A percentile compares a stretch with the other conserved stretches of the same genome.
These are phyloP conservation scores for Hsuehochloa calcarea DNA, from an alignment of 176 grass and related monocot species.

Conservation along the genomic window DNA sequence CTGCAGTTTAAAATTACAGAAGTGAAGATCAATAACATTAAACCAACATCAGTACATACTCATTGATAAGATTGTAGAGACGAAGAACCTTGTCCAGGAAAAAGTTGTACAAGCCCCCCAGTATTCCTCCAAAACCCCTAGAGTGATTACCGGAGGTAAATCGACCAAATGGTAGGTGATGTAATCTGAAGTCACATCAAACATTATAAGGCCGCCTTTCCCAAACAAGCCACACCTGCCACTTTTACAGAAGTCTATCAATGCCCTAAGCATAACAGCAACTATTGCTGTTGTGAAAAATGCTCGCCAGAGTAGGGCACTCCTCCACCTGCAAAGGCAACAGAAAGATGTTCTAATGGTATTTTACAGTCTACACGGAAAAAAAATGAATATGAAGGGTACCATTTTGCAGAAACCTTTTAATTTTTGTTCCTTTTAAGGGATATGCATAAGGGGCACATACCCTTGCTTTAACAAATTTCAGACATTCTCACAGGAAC, in stretches of 20 bases:
- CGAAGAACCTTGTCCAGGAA: slow-evolving; percentile 75
- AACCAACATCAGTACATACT: slow-evolving; percentile 51
- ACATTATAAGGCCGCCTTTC: slow-evolving; percentile 98
- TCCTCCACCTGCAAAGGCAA: slow-evolving; percentile 82
- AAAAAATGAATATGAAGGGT: background rate
- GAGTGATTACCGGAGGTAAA: slow-evolving; percentile 63
- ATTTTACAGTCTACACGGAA: too few species aligned
- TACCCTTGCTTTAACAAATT: background rate
- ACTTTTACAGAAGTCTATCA: slow-evolving; percentile 82
- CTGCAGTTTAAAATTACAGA: background rate
- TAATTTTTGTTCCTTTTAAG: background rate
- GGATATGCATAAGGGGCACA: background rate
- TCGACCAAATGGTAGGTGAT: slow-evolving; percentile 63
- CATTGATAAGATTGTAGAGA: slow-evolving; percentile 71
- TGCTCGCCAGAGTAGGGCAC: slow-evolving; percentile 85
- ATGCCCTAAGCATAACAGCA: slow-evolving; percentile 71
- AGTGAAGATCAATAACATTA: slow-evolving; percentile 15
- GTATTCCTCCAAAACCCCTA: slow-evolving; percentile 83
- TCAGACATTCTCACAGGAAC: background rate
- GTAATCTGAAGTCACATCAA: slow-evolving; percentile 75
- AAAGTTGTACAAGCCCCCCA: slow-evolving; percentile 84
- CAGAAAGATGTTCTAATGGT: background rate
- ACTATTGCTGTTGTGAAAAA: slow-evolving; percentile 95
- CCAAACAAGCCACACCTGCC: slow-evolving; percentile 92
- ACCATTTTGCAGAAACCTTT: background rate